Conservation (phyloP, 768 basidiomycete genomes). For the Suillus subaureus region DNA sequence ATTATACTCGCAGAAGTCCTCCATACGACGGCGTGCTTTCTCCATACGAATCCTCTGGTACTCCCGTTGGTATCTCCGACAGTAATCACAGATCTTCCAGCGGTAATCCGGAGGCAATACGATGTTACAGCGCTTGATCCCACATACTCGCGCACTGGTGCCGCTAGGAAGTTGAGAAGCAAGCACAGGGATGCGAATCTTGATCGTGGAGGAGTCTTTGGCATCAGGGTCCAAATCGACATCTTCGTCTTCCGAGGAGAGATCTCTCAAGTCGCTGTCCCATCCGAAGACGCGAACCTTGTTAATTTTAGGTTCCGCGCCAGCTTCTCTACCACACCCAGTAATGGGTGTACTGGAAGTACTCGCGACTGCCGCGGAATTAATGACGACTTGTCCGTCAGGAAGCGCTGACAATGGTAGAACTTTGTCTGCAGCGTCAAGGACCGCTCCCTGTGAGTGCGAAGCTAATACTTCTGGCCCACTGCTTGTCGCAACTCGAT, state of each 20-base stretch:
- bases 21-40: constrained; percentile 8
- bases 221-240: constrained; percentile 4
- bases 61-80: constrained; percentile 38
- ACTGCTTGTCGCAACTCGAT: neutral
- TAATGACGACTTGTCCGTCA: neutral
- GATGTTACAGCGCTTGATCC: constrained; percentile 36
- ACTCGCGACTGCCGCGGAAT: neutral
- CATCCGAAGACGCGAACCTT: constrained; percentile 15
- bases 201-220: constrained; percentile 5
- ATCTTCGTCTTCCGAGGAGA: constrained; percentile 17
- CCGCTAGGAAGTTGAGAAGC: constrained; percentile 16
- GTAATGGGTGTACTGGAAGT: neutral
- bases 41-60: constrained; percentile 38
- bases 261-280: constrained; percentile 29
- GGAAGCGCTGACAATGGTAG: neutral
- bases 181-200: constrained; percentile 29
- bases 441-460: neutral
- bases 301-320: neutral
- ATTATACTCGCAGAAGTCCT: constrained; percentile 15
- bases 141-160: constrained; percentile 30
- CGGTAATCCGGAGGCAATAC: constrained; percentile 34
- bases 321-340: neutral
- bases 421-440: neutral
- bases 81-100: constrained; percentile 47
- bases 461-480: neutral